Percentiles rank a stretch among this genome's conserved stretches.
phyloP scores from a whole-genome alignment of 2,329 filamentous ascomycete species.

The Cytospora piceicola region DNA sequence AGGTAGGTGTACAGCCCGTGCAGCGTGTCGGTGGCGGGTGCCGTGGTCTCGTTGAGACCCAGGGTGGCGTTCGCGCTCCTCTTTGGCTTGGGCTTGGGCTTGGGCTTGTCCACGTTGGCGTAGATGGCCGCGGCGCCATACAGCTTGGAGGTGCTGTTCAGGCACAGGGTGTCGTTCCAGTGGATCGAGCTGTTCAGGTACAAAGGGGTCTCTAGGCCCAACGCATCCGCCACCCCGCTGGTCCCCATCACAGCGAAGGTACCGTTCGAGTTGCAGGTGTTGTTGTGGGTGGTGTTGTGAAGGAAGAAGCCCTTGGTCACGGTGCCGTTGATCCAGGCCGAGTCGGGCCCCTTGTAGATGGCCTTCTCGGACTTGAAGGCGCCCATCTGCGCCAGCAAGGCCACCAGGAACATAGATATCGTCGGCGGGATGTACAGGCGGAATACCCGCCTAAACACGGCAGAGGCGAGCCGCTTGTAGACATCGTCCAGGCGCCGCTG shows the following conservation, averaged over 20 bases:
- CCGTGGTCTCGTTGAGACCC: conserved; percentile 16
- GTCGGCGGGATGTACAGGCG: conserved; percentile 47
- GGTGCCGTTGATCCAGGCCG: conserved; percentile 45
- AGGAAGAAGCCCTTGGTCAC: conserved; percentile 34
- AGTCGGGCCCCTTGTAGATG: conserved; percentile 45
- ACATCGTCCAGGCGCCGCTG: conserved; percentile 42
- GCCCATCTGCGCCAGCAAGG: conserved; percentile 44
- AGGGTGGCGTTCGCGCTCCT: conserved; percentile 18
- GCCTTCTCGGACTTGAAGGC: conserved; percentile 42
- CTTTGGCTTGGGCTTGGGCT: conserved; percentile 25
- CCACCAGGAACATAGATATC: conserved; percentile 47
- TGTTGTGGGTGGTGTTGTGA: conserved; percentile 10
- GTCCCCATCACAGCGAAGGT: conserved; percentile 37
- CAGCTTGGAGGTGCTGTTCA: conserved; percentile 39
- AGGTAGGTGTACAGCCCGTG: conserved; percentile 26
- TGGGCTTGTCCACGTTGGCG: conserved; percentile 32
- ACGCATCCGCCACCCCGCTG: conserved; percentile 37
- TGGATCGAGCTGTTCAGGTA: conserved; percentile 40
- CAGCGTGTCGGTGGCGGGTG: conserved; percentile 19
- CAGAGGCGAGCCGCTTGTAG: conserved; percentile 44
- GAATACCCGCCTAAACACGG: conserved; percentile 45
- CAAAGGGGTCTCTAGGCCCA: conserved; percentile 37
- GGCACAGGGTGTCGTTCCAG: conserved; percentile 40
- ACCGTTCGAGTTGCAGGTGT: conserved; percentile 33
- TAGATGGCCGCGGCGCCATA: conserved; percentile 41